These are phyloP conservation scores for Penicillium sp. DNA, from an alignment of 2,329 filamentous ascomycete species.

Conservation along the genomic window DNA sequence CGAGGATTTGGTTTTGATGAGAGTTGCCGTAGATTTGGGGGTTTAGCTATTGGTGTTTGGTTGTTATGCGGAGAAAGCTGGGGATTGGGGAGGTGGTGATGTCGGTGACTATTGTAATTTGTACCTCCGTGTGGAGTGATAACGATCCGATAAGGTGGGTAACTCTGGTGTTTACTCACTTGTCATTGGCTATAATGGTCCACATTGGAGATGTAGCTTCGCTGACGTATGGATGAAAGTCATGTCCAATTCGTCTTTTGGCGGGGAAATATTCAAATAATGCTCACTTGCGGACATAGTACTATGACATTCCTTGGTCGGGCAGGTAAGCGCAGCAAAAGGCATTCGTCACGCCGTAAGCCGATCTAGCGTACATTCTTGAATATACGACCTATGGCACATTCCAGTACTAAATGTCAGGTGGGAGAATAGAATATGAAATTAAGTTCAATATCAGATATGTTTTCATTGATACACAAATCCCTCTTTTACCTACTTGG, in stretches of 20 bases:
- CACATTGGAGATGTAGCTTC: slow-evolving; percentile 7
- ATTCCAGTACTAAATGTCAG: no score
- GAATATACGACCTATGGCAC: no score
- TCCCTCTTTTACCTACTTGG: no score
- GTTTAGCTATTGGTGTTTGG: neutral
- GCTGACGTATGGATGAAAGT: neutral
- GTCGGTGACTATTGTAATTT: neutral
- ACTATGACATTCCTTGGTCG: no score
- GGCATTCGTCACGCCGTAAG: no score
- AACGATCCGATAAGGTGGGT: neutral
- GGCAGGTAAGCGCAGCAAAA: no score
- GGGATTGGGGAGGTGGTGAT: neutral
- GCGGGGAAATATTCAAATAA: no score
- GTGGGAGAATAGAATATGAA: no score
- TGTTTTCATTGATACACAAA: no score
- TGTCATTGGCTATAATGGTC: slow-evolving; percentile 28
- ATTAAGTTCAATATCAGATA: no score
- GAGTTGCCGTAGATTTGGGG: neutral
- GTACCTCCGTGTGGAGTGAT: neutral
- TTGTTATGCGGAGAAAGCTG: neutral
- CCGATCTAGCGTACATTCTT: no score
- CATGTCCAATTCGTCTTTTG: neutral
- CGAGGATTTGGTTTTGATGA: neutral
- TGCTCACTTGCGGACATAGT: neutral
- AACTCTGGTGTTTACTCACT: slow-evolving; percentile 1